Conservation (phyloP, 345 rosid species). For the Eucalyptus tenuipes region DNA sequence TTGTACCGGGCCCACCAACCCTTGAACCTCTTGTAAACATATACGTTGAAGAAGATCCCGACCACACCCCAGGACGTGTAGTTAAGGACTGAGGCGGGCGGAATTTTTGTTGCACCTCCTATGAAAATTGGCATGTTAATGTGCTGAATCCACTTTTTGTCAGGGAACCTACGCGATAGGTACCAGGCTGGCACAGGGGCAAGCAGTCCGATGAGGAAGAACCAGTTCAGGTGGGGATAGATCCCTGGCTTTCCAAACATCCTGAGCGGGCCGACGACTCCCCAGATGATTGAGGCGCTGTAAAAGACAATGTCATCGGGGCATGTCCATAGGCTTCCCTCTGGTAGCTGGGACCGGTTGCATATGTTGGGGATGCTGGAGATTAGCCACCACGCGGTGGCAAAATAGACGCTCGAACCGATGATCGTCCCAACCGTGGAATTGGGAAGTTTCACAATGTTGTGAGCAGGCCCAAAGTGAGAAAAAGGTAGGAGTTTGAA, state of each 20-base stretch:
- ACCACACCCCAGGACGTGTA: slow-evolving; percentile 41
- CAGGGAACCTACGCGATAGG: slow-evolving; percentile 42
- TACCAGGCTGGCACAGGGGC: slow-evolving; percentile 58
- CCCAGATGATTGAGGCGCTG: slow-evolving; percentile 79
- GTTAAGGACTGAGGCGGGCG: slow-evolving; percentile 50
- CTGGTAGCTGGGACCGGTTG: slow-evolving; percentile 28
- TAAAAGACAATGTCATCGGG: slow-evolving; percentile 55
- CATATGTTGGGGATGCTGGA: slow-evolving; percentile 43
- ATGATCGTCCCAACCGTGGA: slow-evolving; percentile 42
- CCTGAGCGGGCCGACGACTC: slow-evolving; percentile 61
- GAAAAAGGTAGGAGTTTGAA: background rate
- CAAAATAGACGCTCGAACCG: slow-evolving; percentile 43
- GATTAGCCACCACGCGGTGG: slow-evolving; percentile 39
- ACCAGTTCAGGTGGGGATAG: slow-evolving; percentile 50
- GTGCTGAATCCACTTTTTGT: slow-evolving; percentile 47
- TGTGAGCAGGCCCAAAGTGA: background rate
- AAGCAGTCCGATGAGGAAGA: slow-evolving; percentile 55
- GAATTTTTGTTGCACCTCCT: slow-evolving; percentile 23
- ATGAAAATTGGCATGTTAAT: slow-evolving; percentile 55
- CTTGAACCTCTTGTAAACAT: slow-evolving; percentile 44
- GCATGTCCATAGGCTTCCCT: slow-evolving; percentile 79
- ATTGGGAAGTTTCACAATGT: background rate
- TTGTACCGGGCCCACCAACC: slow-evolving; percentile 70
- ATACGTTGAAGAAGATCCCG: slow-evolving; percentile 60
- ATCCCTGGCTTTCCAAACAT: slow-evolving; percentile 53